Percentiles rank a stretch among this genome's conserved stretches.
Conservation (phyloP, 2,329 filamentous ascomycete species). For the Cyphellophora europaea region DNA sequence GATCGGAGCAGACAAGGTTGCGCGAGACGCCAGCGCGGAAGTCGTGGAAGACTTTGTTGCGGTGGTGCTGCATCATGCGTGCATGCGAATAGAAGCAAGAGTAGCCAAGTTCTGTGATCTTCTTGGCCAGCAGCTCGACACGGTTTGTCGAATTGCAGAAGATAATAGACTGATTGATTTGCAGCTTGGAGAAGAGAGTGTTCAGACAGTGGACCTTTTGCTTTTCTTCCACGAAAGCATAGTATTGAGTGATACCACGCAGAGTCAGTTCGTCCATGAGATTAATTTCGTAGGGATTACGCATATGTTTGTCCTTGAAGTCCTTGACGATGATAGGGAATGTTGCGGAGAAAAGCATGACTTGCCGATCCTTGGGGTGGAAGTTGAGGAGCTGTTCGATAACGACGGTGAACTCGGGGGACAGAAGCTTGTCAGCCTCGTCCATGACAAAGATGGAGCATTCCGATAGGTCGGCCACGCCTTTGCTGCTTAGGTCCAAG, state of each 20-base stretch:
- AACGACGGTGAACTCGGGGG: slow-evolving; percentile 90
- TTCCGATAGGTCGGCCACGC: slow-evolving; percentile 88
- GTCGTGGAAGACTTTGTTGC: slow-evolving; percentile 98
- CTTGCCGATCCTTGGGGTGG: slow-evolving; percentile 93
- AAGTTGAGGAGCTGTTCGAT: slow-evolving; percentile 94
- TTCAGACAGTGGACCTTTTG: slow-evolving; percentile 99
- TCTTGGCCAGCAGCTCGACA: slow-evolving; percentile 94
- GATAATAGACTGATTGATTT: slow-evolving; percentile 99
- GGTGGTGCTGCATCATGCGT: slow-evolving; percentile 91
- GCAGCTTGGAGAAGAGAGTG: slow-evolving; percentile 95
- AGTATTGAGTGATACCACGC: slow-evolving; percentile 97
- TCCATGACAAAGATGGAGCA: slow-evolving; percentile 99
- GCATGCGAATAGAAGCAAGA: slow-evolving; percentile 99
- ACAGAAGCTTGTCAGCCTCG: slow-evolving; percentile 95
- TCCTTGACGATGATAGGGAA: slow-evolving; percentile 96
- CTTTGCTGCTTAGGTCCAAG: slow-evolving; percentile 90
- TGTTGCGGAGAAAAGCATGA: slow-evolving; percentile 98
- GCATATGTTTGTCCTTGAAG: slow-evolving; percentile 98
- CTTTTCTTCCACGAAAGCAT: slow-evolving; percentile 98
- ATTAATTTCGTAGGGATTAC: slow-evolving; percentile 94
- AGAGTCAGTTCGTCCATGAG: slow-evolving; percentile 98
- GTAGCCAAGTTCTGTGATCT: slow-evolving; percentile 97
- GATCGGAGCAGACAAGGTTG: slow-evolving; percentile 94
- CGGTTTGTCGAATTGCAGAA: slow-evolving; percentile 99
- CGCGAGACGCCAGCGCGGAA: slow-evolving; percentile 97